Evolutionary conservation across 495 filamentous ascomycete species (phyloP), one percentile per base, ranked within the genome.

Genomic region (Viridothelium virens): DNA sequence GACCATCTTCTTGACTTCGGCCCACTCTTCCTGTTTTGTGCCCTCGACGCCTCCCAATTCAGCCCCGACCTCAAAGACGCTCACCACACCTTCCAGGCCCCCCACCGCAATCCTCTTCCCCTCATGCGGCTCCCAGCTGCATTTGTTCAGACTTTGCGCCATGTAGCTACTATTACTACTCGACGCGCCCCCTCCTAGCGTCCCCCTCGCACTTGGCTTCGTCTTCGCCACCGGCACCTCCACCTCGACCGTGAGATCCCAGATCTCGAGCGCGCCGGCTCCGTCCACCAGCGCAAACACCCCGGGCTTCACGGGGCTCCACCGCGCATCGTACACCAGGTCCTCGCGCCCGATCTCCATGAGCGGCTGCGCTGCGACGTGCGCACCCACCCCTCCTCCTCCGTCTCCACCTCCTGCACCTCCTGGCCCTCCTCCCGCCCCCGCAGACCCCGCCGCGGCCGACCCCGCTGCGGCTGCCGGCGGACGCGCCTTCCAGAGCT

Each of bases 231-330:
- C 86, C 0, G 94, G 95, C 18, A 97, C 91, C 78, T 97, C 94
- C 2, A 87, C 92, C 75, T 96, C 92, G 16, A 89, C 82, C 25
- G 89, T 95, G 12, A 99, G 82, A 73, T 99, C 95, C 91, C 92
- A 99, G 47, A 99, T 79, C 76, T 97, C 94, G 46, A 99, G 79
- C 73, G 87, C 89, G n/a, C 94, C 94, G 14, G 87, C 90, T 44
- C 94, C 94, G 67, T 97, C 94, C 34, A 97, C 94, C 12, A 92
- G 83, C 14, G 89, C 90, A 76, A 99, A 99, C 12, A 99, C 89
- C 36, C 90, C 91, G 0, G 94, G 94, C 70, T 91, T 89, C 69
- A 91, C 83, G 0, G 94, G 93, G 41, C 90, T 93, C 94, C 94
- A 99, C 12, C 86, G 85, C 0, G 92, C 92, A 77, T 96, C 93